These are phyloP conservation scores for Xylaria sp. DNA, from an alignment of 2,329 filamentous ascomycete species.

Conservation along the genomic window DNA sequence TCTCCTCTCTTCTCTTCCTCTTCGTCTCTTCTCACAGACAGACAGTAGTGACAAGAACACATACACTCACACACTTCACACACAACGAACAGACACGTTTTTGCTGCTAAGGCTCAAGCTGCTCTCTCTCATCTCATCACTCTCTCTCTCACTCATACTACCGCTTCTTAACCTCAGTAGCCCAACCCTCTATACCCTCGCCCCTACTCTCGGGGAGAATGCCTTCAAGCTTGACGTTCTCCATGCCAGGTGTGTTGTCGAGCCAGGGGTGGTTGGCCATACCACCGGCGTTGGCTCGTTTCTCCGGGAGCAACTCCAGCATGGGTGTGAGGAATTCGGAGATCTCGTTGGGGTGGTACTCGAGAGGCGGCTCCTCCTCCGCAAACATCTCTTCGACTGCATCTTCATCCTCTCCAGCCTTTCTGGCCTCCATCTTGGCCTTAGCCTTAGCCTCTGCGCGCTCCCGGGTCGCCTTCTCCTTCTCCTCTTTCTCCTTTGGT, in stretches of 20 bases:
- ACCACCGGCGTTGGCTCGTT: constrained; percentile 88
- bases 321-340: constrained; percentile 82
- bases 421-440: constrained; percentile 32
- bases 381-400: constrained; percentile 29
- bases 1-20: too few relatives aligned
- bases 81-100: background rate
- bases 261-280: constrained; percentile 86
- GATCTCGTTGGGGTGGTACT: constrained; percentile 44
- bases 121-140: too few relatives aligned
- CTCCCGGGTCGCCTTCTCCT: constrained; percentile 28
- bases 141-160: constrained; percentile 34
- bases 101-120: background rate
- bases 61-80: background rate
- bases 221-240: constrained; percentile 64
- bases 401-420: constrained; percentile 31
- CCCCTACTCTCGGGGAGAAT: constrained; percentile 76
- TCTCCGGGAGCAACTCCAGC: constrained; percentile 82
- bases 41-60: background rate
- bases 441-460: constrained; percentile 64
- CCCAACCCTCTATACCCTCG: constrained; percentile 93
- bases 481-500: constrained; percentile 34
- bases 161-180: constrained; percentile 78
- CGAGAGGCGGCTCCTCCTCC: constrained; percentile 28
- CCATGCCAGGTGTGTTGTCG: constrained; percentile 84
- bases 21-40: too few relatives aligned